Base-by-base conservation (phyloP, 2,329 filamentous ascomycete species). In the Claviceps sp. region DNA sequence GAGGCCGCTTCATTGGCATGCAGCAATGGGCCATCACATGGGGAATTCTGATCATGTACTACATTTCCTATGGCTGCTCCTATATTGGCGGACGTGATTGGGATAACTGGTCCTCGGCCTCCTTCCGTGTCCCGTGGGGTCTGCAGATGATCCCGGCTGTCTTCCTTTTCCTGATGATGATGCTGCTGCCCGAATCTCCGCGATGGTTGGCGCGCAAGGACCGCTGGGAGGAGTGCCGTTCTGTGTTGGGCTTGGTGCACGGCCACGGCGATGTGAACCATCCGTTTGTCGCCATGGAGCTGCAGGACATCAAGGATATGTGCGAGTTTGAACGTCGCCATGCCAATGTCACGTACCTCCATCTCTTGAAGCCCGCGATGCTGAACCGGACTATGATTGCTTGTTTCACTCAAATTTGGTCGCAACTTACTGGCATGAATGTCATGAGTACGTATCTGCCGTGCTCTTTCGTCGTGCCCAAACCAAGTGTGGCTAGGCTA, bases 1-100 rank as follows among this genome's bases (percentile, higher is more conserved):
- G 83, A 55, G 83, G 83, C 29, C 76, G 36, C 65, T 83, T 89
- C 46, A 83, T 89, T 29, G 80, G 82, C 51, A 76, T 79, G 50
- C 84, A 88, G 64, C 85, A 88, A 63, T 84, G 83, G 72, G 82
- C 83, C 47, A 88, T 89, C 56, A 86, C 84, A 51, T 85, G 65
- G 64, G 66, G 66, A 53, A 84, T 84, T 57, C 62, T 84, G 56
- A 80, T 83, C 68, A 84, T 84, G 80, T 85, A 83, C 70, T 82
- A 80, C 62, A 77, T 85, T 64, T 76, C 76, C 22, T 77, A 82
- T 60, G 85, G 81, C 22, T 80, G 77, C 64, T 79, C 76, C 51
- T 80, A 75, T 61, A 77, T 86, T 55, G 60, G 71, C 0, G 54
- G 68, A 4, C 54, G 64, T 7, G 54, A 58, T 50, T 57, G 60